Evolutionary conservation across 2,329 filamentous ascomycete species (phyloP).

Genomic region (Penicillium palitans): DNA sequence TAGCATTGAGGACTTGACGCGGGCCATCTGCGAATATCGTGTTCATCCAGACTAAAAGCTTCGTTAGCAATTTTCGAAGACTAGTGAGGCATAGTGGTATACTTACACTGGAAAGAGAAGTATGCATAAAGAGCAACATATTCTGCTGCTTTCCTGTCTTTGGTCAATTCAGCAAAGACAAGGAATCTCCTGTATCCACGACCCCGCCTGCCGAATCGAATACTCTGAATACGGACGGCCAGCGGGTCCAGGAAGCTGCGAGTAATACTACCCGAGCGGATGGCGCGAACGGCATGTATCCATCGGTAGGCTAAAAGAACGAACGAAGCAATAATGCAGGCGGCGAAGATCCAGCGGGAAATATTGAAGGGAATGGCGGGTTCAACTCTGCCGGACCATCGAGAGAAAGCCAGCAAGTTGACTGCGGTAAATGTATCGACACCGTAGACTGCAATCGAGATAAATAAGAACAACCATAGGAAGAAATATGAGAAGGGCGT

Average conservation of each 20-base stretch:
- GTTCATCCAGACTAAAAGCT: constrained; percentile 72
- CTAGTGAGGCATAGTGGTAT: not conserved
- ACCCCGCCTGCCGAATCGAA: constrained; percentile 66
- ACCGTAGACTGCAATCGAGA: constrained; percentile 80
- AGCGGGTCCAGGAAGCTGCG: constrained; percentile 89
- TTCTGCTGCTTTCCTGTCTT: constrained; percentile 85
- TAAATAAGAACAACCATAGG: constrained; percentile 74
- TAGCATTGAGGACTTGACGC: constrained; percentile 83
- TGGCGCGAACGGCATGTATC: constrained; percentile 75
- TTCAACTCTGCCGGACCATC: constrained; percentile 81
- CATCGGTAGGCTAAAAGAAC: constrained; percentile 78
- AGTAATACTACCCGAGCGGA: constrained; percentile 80
- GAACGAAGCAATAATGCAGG: constrained; percentile 88
- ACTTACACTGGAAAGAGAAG: constrained; percentile 68
- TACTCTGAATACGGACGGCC: constrained; percentile 79
- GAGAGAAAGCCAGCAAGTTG: constrained; percentile 84
- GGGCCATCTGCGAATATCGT: constrained; percentile 89
- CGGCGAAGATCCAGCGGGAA: constrained; percentile 92
- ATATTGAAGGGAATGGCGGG: constrained; percentile 74
- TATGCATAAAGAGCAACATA: constrained; percentile 91
- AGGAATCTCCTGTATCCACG: constrained; percentile 85
- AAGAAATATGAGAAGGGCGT: constrained; percentile 78
- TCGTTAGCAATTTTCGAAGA: constrained; percentile 22
- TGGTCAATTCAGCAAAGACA: constrained; percentile 89
- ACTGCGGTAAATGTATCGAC: constrained; percentile 93